Conservation (phyloP, 2,329 filamentous ascomycete genomes). For the Trichoderma semiorbis region DNA sequence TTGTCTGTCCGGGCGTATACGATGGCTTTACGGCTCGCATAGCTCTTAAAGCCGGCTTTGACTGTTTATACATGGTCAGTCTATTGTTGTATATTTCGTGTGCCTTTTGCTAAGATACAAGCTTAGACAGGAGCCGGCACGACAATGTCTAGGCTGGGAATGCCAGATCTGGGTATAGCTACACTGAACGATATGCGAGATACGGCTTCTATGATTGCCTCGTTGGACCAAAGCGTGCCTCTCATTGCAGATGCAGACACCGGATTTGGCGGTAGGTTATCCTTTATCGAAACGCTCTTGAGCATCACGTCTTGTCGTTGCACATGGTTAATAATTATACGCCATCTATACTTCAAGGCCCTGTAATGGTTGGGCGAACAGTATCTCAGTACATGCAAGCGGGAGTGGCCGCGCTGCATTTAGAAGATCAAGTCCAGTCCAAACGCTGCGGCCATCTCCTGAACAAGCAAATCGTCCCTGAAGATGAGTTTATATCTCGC, state of each 20-base stretch:
- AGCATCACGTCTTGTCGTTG: not conserved
- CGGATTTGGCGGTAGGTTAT: constrained; percentile 46
- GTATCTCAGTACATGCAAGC: constrained; percentile 50
- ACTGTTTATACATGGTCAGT: constrained; percentile 64
- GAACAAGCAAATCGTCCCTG: constrained; percentile 57
- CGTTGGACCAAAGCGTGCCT: constrained; percentile 51
- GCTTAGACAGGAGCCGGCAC: constrained; percentile 60
- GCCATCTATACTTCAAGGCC: constrained; percentile 19
- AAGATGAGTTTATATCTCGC: constrained; percentile 49
- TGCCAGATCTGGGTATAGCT: constrained; percentile 60
- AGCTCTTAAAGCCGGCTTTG: constrained; percentile 59
- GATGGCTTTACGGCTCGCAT: constrained; percentile 65
- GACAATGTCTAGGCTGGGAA: constrained; percentile 56
- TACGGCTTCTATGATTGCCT: constrained; percentile 64
- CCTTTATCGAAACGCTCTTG: not conserved
- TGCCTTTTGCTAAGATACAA: not conserved
- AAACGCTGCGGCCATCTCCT: constrained; percentile 64
- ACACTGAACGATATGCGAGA: constrained; percentile 60
- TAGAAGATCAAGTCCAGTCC: constrained; percentile 61
- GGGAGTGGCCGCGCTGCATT: constrained; percentile 57
- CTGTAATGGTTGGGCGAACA: constrained; percentile 51
- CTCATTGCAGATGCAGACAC: constrained; percentile 62
- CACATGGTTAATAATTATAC: not conserved
- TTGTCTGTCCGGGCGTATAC: constrained; percentile 64
- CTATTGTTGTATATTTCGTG: not conserved